These are phyloP conservation scores for Fonsecaea nubica DNA, from an alignment of 2,329 filamentous ascomycete genomes.

Conservation along the genomic window DNA sequence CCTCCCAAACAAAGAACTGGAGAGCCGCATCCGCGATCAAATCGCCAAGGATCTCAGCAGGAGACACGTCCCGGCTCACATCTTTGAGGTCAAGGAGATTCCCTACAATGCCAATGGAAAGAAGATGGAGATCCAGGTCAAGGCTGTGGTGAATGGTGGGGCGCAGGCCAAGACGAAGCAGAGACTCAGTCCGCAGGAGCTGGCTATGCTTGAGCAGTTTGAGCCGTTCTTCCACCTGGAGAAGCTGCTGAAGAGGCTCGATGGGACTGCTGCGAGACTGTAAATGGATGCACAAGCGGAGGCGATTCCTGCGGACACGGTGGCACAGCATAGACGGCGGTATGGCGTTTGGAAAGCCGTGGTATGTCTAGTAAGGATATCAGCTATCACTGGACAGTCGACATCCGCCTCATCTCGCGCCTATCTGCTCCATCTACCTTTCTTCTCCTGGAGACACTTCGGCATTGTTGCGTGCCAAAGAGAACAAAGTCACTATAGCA, in stretches of 20 bases:
- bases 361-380: too few relatives aligned
- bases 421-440: too few relatives aligned
- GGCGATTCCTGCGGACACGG: background rate
- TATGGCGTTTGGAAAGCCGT: too few relatives aligned
- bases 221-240: constrained; percentile 25
- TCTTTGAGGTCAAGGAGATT: constrained; percentile 23
- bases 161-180: constrained; percentile 12
- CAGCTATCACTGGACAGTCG: too few relatives aligned
- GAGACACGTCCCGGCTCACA: constrained; percentile 29
- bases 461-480: too few relatives aligned
- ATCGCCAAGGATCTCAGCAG: constrained; percentile 70
- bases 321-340: background rate
- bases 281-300: background rate
- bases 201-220: constrained; percentile 16
- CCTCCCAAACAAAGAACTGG: constrained; percentile 51
- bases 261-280: background rate
- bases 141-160: constrained; percentile 23
- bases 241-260: constrained; percentile 10
- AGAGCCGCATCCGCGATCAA: constrained; percentile 64
- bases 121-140: constrained; percentile 34
- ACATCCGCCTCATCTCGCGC: too few relatives aligned
- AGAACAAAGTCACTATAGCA: too few relatives aligned
- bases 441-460: too few relatives aligned
- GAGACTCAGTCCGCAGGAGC: constrained; percentile 20
- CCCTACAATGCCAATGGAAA: constrained; percentile 35